A percentile compares a stretch with the other conserved stretches of the same genome.
Evolutionary conservation across 192 early-diverging fungal species (phyloP).

Genomic region (Backusella australiensis): DNA sequence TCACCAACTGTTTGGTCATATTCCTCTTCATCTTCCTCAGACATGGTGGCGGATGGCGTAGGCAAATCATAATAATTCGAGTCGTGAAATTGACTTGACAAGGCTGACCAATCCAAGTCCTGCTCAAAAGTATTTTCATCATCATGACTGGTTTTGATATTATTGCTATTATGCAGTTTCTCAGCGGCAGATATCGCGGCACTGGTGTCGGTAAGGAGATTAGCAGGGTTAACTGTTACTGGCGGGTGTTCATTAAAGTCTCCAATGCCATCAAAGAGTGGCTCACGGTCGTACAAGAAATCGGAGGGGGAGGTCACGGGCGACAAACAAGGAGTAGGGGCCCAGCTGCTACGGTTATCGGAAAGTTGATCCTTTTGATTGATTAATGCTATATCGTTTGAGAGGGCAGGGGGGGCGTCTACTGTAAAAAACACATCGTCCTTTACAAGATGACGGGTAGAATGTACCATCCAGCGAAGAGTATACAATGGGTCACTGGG

Average conservation of each 20-base stretch:
- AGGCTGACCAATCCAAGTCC: constrained; percentile 8
- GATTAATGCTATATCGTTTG: neutral
- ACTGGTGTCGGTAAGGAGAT: neutral
- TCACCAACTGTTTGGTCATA: neutral
- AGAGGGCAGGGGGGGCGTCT: neutral
- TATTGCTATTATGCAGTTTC: neutral
- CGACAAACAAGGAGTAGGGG: constrained; percentile 17
- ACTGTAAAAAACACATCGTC: constrained; percentile 16
- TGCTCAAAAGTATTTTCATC: neutral
- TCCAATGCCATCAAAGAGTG: constrained; percentile 25
- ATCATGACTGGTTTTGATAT: neutral
- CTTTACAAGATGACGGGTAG: constrained; percentile 11
- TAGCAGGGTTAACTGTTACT: neutral
- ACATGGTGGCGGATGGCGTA: neutral
- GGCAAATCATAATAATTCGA: neutral
- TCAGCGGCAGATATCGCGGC: neutral
- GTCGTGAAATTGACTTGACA: constrained; percentile 1
- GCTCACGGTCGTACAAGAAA: constrained; percentile 20
- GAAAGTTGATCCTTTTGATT: neutral
- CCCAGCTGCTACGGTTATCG: constrained; percentile 4
- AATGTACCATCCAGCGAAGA: neutral
- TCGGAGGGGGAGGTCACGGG: constrained; percentile 22
- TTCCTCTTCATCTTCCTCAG: neutral
- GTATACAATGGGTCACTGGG: neutral
- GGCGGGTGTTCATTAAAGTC: neutral